Evolutionary conservation across 169 alveolate species (phyloP), one percentile per base, ranked within the genome.

Genomic region (Plasmodium yoelii): DNA sequence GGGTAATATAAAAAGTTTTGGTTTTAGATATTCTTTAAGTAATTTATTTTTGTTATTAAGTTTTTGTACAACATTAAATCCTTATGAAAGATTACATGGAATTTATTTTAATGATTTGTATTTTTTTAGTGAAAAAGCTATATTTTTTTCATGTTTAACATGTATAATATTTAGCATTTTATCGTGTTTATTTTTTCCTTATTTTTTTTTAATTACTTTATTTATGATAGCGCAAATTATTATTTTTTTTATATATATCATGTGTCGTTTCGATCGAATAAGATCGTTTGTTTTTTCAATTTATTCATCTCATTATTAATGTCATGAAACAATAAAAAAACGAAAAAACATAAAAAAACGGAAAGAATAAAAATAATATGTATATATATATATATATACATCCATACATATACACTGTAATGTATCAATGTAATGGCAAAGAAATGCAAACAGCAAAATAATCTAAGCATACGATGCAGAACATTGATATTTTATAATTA

Each of bases 41-140:
- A 60, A 60, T 12, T 18, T 24, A 6, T 60, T 60, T 60, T 60
- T 60, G 13, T 60, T 60, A 24, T 15, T 60, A 10, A 60, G 69
- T 12, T 60, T 60, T 1, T 60, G 46, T 22, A 18, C 44, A 2
- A 1, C 19, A 24, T 60, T 19, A 0, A 60, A 24, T 6, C 44
- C 44, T 18, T 60, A 15, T 24, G 12, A 60, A 8, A 60, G 46
- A 0, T 22, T 13, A 5, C 44, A 22, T 18, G 42, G 42, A 34
- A 34, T 34, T 34, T 34, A 19, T 6, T 18, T 10, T 18, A 60
- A 19, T 60, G n/a, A 15, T 7, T 15, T 0, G 5, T 60, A 18
- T 60, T 60, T 10, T 24, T 7, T 18, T 18, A 60, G 26, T 18
- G 46, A 24, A 18, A 22, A 60, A 60, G 0, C 9, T 0, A 18